A percentile compares a stretch with the other conserved stretches of the same genome.
phyloP scores from a whole-genome alignment of 495 filamentous ascomycete genomes.

The Articulospora tetracladia region DNA sequence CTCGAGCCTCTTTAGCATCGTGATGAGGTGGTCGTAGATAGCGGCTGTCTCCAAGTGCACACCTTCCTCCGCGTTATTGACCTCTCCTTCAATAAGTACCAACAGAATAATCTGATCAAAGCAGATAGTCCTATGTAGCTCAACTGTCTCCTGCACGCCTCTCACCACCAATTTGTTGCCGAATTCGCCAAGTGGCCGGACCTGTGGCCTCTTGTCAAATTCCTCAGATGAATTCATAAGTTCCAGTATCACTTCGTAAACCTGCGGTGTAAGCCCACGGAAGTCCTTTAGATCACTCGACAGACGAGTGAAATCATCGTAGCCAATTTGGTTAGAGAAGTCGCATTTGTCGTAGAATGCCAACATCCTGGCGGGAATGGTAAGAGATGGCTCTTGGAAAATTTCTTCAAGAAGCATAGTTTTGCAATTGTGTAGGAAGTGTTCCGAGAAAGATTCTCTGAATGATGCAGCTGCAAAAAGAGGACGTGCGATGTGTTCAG shows the following conservation, averaged over 20 bases:
- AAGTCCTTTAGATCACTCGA: conserved; percentile 55
- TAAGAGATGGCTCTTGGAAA: conserved; percentile 61
- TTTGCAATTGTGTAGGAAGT: conserved; percentile 55
- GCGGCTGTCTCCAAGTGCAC: conserved; percentile 62
- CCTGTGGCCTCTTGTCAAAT: conserved; percentile 28
- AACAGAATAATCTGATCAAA: conserved; percentile 80
- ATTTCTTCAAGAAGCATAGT: conserved; percentile 62
- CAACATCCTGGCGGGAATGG: conserved; percentile 65
- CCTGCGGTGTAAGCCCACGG: conserved; percentile 47
- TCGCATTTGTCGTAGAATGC: conserved; percentile 67
- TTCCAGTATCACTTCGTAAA: conserved; percentile 43
- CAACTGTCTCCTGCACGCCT: conserved; percentile 73
- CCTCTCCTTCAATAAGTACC: conserved; percentile 75
- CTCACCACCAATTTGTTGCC: conserved; percentile 69
- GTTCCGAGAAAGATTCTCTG: conserved; percentile 52
- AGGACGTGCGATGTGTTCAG: conserved; percentile 12
- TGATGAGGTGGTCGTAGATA: conserved; percentile 64
- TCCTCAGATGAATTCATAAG: conserved; percentile 35
- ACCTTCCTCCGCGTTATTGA: conserved; percentile 61
- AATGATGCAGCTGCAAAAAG: conserved; percentile 21
- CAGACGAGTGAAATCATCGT: conserved; percentile 58
- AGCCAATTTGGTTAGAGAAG: conserved; percentile 67
- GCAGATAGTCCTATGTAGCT: conserved; percentile 62
- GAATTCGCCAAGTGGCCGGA: conserved; percentile 57
- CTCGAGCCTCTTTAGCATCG: conserved; percentile 66